These are phyloP conservation scores for Bryopsis sp. DNA, from an alignment of 139 green algal species.

Conservation along the genomic window DNA sequence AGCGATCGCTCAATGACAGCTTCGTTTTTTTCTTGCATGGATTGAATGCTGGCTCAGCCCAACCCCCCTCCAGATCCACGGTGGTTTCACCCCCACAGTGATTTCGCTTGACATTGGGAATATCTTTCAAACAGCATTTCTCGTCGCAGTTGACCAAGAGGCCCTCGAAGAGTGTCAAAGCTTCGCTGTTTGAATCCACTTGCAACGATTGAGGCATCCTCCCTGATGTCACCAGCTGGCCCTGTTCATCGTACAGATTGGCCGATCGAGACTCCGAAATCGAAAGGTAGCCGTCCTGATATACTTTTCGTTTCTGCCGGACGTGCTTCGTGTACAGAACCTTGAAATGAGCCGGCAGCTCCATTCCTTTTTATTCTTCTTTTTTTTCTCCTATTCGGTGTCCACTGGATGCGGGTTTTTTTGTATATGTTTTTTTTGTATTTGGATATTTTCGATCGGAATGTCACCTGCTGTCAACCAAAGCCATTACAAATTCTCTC, in stretches of 20 bases:
- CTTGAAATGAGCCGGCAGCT: no score
- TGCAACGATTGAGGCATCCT: not conserved
- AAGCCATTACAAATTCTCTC: no score
- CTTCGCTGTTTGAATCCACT: slow-evolving; percentile 4
- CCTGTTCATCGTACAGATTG: slow-evolving; percentile 1
- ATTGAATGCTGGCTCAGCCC: not conserved
- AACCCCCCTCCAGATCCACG: not conserved
- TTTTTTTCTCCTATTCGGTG: no score
- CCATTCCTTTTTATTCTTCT: no score
- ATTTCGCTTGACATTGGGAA: slow-evolving; percentile 4
- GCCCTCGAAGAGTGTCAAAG: slow-evolving; percentile 9
- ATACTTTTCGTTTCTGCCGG: slow-evolving; percentile 17
- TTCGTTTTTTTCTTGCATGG: not conserved
- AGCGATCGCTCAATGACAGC: not conserved
- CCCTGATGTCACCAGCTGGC: not conserved
- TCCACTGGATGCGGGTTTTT: no score
- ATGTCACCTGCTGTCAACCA: no score
- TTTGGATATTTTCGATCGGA: no score
- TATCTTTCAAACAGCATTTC: slow-evolving; percentile 1
- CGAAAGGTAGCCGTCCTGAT: slow-evolving; percentile 22
- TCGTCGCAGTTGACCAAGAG: slow-evolving; percentile 20
- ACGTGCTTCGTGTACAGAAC: slow-evolving; percentile 20
- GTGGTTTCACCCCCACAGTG: not conserved
- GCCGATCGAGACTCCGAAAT: not conserved
- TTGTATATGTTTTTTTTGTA: no score